Base-by-base conservation (phyloP, 768 basidiomycete genomes). In the Suillus hirtellus region DNA sequence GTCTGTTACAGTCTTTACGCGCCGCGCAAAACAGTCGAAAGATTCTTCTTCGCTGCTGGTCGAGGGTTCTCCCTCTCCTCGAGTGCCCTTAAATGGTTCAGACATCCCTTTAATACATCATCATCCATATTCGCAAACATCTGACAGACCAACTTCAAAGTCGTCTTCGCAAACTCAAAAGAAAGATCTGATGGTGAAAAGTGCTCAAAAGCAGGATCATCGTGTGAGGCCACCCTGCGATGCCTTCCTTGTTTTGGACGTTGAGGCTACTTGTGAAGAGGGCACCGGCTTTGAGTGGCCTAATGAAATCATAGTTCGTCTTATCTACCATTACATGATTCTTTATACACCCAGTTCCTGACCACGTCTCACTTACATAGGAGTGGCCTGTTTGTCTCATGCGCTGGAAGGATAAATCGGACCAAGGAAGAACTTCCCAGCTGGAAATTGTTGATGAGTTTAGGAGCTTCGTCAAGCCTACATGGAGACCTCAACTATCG, bases 361-460 rank as follows among this genome's bases (percentile, higher is more conserved):
- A 67, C 53, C 63, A 49, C 54, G 12, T 64, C 10, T 37, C 44
- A 11, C 55, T 35, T 24, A 50, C 50, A 24, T 73, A 96, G 95
- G 95, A 99, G 77, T 95, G 93, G 78, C 96, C 96, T 7, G 92
- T 99, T 12, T 89, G 91, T 68, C 81, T 99, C 3, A 80, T 98
- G 63, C 84, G 84, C 64, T 98, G 96, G 96, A 82, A 78, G 69
- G 86, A 92, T 70, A 85, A 79, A 67, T 78, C 81, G 40, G 63
- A 73, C 19, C 81, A 83, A 59, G 84, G 83, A 56, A 67, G 66
- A 47, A 85, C 86, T 11, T 82, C 80, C 63, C 78, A 80, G 49
- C 79, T 98, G 27, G 85, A 88, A 71, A 78, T 90, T 44, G 81
- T 90, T 21, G 90, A 86, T 67, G 92, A 93, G 72, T 99, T 95